phyloP scores from a whole-genome alignment of 306 rosid species.

The Castanea sativa region DNA sequence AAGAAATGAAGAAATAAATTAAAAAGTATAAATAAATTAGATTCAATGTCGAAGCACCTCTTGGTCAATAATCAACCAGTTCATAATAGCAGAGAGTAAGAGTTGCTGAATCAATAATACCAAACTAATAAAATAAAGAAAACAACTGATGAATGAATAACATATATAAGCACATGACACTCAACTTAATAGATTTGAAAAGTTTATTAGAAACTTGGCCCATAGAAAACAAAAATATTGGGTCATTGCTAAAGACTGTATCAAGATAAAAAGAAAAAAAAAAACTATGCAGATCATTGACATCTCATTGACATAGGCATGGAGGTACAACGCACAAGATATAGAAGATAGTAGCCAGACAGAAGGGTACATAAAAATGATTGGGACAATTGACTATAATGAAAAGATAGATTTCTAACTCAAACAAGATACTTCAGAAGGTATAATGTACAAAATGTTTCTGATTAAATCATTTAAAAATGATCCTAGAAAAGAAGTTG shows the following conservation, averaged over 20 bases:
- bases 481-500: neutral
- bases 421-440: neutral
- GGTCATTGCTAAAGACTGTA: neutral
- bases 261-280: neutral
- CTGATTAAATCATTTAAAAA: neutral
- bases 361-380: neutral
- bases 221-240: neutral
- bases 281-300: neutral
- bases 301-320: neutral
- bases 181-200: neutral
- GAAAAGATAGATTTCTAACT: neutral
- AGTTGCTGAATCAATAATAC: neutral
- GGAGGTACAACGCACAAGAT: neutral
- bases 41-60: neutral
- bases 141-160: neutral
- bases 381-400: neutral
- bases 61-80: neutral
- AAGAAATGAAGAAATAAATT: neutral
- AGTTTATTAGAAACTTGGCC: neutral
- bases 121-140: neutral
- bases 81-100: neutral
- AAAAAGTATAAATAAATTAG: neutral
- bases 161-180: neutral
- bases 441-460: neutral
- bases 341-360: neutral